Evolutionary conservation across 2,329 filamentous ascomycete species (phyloP).

Genomic region (Blumeriella jaapii): DNA sequence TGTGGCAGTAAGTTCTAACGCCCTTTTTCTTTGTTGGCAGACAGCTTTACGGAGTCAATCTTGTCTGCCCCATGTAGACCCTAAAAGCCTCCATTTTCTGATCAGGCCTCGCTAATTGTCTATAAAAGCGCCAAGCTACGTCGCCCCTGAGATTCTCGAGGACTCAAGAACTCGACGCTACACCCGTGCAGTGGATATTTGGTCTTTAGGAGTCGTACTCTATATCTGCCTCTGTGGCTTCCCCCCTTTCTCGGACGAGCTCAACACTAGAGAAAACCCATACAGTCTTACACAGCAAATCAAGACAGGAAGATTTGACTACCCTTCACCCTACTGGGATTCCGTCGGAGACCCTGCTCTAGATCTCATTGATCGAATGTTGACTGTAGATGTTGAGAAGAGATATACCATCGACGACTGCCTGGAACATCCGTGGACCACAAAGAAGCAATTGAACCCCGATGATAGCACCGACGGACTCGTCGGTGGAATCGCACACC

Average conservation of each 20-base stretch:
- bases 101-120: too few species aligned
- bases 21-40: too few species aligned
- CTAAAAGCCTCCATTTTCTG: too few species aligned
- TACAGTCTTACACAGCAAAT: slow-evolving; percentile 85
- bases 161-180: slow-evolving; percentile 75
- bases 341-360: slow-evolving; percentile 74
- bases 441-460: slow-evolving; percentile 44
- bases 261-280: slow-evolving; percentile 70
- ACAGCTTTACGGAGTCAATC: too few species aligned
- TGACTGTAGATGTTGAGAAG: slow-evolving; percentile 74
- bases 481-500: slow-evolving; percentile 68
- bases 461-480: slow-evolving; percentile 88
- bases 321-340: slow-evolving; percentile 95
- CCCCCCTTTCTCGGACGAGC: slow-evolving; percentile 91
- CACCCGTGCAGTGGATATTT: slow-evolving; percentile 88
- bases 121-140: slow-evolving; percentile 95
- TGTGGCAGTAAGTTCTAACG: too few species aligned
- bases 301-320: slow-evolving; percentile 79
- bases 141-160: slow-evolving; percentile 88
- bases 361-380: slow-evolving; percentile 89
- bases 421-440: slow-evolving; percentile 83
- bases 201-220: slow-evolving; percentile 94
- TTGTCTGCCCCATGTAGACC: too few species aligned
- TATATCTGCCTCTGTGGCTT: slow-evolving; percentile 97
- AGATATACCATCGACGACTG: slow-evolving; percentile 86